A percentile compares a stretch with the other conserved stretches of the same genome.
phyloP scores from a whole-genome alignment of 2,329 filamentous ascomycete genomes.

The Leptoxyphium fumago region DNA sequence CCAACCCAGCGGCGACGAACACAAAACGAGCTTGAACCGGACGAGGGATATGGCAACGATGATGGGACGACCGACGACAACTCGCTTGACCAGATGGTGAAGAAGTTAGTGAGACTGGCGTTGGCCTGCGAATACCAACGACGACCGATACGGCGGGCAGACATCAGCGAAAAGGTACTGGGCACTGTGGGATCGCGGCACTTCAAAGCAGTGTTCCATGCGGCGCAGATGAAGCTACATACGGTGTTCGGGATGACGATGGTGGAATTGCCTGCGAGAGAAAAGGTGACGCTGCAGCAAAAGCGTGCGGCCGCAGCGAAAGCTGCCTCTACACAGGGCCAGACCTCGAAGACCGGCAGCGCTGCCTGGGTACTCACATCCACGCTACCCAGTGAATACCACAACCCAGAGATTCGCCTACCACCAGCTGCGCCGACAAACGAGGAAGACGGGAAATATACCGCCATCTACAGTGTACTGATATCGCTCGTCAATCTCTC shows the following conservation, averaged over 20 bases:
- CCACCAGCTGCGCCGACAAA: slow-evolving; percentile 52
- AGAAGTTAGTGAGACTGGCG: slow-evolving; percentile 47
- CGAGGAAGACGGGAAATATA: slow-evolving; percentile 62
- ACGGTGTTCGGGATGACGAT: slow-evolving; percentile 84
- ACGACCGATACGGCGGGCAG: slow-evolving; percentile 40
- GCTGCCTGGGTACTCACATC: slow-evolving; percentile 61
- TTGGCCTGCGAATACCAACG: slow-evolving; percentile 46
- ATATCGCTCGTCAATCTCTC: slow-evolving; percentile 61
- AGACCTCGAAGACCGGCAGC: slow-evolving; percentile 3
- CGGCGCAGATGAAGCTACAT: slow-evolving; percentile 58
- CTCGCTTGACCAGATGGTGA: slow-evolving; percentile 34
- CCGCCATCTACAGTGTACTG: slow-evolving; percentile 65
- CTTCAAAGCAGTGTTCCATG: slow-evolving; percentile 64
- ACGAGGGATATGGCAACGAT: slow-evolving; percentile 8
- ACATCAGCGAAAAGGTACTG: slow-evolving; percentile 53
- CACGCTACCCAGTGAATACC: slow-evolving; percentile 53
- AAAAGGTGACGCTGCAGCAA: slow-evolving; percentile 69
- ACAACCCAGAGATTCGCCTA: slow-evolving; percentile 46
- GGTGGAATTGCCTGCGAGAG: slow-evolving; percentile 63
- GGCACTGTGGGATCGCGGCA: slow-evolving; percentile 49
- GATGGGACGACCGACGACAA: slow-evolving; percentile 4
- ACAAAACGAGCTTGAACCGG: slow-evolving; percentile 6
- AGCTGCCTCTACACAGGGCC: slow-evolving; percentile 25
- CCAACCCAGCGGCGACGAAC: slow-evolving; percentile 17
- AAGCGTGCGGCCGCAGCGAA: slow-evolving; percentile 50